Percentiles rank a stretch among this genome's conserved stretches.
Conservation (phyloP, 495 filamentous ascomycete species). For the Neurospora sp. region DNA sequence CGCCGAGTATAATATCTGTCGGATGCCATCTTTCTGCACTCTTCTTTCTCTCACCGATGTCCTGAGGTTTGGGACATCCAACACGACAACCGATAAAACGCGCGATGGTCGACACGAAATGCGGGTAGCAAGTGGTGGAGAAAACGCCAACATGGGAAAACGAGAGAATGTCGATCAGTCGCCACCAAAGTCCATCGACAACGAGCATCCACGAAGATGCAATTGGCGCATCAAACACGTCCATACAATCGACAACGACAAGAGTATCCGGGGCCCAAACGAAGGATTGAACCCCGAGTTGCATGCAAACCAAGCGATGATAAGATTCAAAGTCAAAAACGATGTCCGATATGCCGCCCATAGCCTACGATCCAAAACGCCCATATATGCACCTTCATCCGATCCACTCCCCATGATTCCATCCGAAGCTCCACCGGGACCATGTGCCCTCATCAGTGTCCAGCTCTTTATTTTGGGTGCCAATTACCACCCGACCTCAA, state of each 20-base stretch:
- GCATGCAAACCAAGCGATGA: not conserved
- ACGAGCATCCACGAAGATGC: not conserved
- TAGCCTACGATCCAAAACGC: not conserved
- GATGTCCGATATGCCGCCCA: not conserved
- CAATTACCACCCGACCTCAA: not conserved
- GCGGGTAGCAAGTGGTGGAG: not conserved
- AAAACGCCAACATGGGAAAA: not conserved
- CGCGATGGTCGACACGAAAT: not conserved
- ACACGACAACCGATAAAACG: not conserved
- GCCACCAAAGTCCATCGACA: not conserved
- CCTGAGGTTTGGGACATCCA: not conserved
- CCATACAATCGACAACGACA: not conserved
- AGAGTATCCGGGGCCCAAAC: not conserved
- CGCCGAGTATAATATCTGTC: not conserved
- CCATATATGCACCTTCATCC: not conserved
- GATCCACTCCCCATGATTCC: not conserved
- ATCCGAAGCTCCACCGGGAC: not conserved
- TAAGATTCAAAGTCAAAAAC: not conserved
- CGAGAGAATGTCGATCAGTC: not conserved
- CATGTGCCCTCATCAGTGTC: not conserved
- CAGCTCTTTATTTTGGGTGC: not conserved
- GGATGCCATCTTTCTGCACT: not conserved
- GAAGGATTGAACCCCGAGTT: not conserved
- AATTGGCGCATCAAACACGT: not conserved
- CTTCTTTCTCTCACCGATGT: not conserved